Conservation (phyloP, 148 eudicot species). For the Rhododendron griersonianum region DNA sequence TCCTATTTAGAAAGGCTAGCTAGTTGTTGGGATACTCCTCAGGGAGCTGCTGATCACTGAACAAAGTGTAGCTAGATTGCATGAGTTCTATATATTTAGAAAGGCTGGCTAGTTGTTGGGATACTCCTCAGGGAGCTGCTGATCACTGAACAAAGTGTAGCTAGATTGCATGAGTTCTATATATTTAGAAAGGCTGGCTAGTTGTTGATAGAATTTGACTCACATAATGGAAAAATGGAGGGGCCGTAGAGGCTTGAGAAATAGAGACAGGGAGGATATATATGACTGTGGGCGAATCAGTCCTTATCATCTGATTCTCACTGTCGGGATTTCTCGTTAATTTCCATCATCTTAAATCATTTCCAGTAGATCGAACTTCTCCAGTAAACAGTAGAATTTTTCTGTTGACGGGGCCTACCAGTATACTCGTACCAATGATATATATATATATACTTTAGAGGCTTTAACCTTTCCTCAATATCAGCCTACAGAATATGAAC, state of each 20-base stretch:
- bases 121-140: background rate
- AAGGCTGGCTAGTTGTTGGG: too few relatives aligned
- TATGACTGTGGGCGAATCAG: background rate
- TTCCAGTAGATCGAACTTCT: too few relatives aligned
- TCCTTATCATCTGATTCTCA: constrained; percentile 8
- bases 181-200: background rate
- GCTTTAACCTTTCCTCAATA: background rate
- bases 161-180: too few relatives aligned
- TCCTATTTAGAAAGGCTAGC: too few relatives aligned
- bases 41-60: background rate
- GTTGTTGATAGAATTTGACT: too few relatives aligned
- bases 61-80: background rate
- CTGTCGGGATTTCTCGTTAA: constrained; percentile 8
- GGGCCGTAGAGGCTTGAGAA: background rate
- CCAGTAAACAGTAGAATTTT: too few relatives aligned
- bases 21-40: background rate
- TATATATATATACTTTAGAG: too few relatives aligned
- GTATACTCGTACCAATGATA: too few relatives aligned
- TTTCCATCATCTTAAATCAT: background rate
- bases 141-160: background rate
- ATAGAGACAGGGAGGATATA: background rate
- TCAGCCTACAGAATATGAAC: constrained; percentile 6
- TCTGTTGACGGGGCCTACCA: too few relatives aligned
- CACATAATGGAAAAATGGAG: background rate
- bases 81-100: too few relatives aligned